Evolutionary conservation across 768 basidiomycete species (phyloP), one percentile per base, ranked within the genome.

Genomic region (Mycena metata): DNA sequence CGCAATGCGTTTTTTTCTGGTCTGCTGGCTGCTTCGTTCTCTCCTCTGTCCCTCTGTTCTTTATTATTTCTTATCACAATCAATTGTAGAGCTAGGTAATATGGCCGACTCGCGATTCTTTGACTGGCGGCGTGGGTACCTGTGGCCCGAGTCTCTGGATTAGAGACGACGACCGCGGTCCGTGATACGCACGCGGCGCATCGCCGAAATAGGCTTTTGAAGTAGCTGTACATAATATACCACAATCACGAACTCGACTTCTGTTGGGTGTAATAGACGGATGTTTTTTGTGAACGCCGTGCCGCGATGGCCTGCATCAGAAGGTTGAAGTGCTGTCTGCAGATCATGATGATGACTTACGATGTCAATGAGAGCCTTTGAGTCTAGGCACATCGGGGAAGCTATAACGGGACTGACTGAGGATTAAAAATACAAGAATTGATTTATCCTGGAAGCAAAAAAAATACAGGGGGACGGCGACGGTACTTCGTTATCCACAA

Each of bases 151-250:
- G 39, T 39, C 39, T 39, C 39, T 39, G 39, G 39, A 39, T n/a
- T 17, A 21, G 11, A 35, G 21, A 42, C 5, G 30, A 30, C 30
- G 30, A 6, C 30, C 30, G 6, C 30, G 30, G 30, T 30, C 30
- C 30, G 30, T 30, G 30, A 30, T 30, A 30, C 30, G 30, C 30
- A 30, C 30, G 6, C 30, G 30, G 3, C 30, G 30, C 35, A 17
- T 35, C 33, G 46, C 26, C 3, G 6, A 23, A 36, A 15, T 9
- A 39, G 36, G 47, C 33, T n/a, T 9, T 17, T 50, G 39, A 60
- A 60, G 49, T 60, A 45, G 43, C 57, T 58, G 57, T 58, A 58
- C 60, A 39, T 60, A 60, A 50, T 60, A 60, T 60, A 60, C 60
- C 47, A 60, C 49, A n/a, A 23, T 49, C 30, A 3, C 46, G 21